These are phyloP conservation scores for Xylaria sp. DNA, from an alignment of 2,329 filamentous ascomycete species.

Conservation along the genomic window DNA sequence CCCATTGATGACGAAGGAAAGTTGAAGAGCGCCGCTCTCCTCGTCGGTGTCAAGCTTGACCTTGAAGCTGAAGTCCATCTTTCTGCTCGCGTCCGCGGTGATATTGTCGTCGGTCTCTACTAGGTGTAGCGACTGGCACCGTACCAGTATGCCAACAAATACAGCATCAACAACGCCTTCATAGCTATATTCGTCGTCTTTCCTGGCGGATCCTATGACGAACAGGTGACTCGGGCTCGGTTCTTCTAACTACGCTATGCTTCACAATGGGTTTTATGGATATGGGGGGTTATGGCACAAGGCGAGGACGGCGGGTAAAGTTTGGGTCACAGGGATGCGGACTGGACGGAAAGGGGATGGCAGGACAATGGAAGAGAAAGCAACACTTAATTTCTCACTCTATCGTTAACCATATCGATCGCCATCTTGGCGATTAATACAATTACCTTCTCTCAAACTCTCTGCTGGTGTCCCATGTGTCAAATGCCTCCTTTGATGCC, in stretches of 20 bases:
- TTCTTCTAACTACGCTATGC: not conserved
- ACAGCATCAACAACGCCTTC: not conserved
- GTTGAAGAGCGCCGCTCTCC: conserved; percentile 12
- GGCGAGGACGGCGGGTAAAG: not conserved
- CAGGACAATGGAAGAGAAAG: not conserved
- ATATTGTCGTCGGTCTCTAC: conserved; percentile 10
- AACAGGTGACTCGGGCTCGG: not conserved
- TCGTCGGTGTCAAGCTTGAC: conserved; percentile 13
- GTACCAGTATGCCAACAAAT: not conserved
- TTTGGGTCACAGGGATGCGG: not conserved
- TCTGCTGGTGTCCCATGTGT: not conserved
- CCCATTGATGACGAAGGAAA: conserved; percentile 8
- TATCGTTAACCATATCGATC: not conserved
- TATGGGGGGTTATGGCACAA: not conserved
- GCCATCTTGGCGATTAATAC: not conserved
- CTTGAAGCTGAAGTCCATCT: conserved; percentile 8
- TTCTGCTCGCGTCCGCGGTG: conserved; percentile 7
- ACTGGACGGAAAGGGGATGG: not conserved
- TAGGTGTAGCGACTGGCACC: not conserved
- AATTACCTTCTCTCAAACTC: not conserved
- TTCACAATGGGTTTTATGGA: conserved; percentile 3
- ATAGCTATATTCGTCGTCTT: not conserved
- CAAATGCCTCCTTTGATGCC: not conserved
- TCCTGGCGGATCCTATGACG: not conserved
- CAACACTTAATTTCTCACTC: not conserved